phyloP scores from a whole-genome alignment of 208 protist genomes.

The Leishmania tropica region DNA sequence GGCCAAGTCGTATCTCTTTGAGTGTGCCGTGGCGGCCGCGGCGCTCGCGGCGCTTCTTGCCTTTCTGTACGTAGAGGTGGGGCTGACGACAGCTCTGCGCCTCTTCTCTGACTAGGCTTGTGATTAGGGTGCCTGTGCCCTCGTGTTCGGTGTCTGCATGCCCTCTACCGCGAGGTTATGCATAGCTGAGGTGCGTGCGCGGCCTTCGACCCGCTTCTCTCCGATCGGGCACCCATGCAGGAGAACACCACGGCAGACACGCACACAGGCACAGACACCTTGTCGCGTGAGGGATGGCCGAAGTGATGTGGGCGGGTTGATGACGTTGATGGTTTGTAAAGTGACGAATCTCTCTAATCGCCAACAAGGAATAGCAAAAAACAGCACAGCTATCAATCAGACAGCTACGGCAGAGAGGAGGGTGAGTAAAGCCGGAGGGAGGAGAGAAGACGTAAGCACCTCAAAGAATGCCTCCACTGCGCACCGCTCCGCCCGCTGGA shows the following conservation, averaged over 20 bases:
- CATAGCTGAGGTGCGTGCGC: background rate
- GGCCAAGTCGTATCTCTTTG: conserved; percentile 41
- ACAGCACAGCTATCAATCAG: background rate
- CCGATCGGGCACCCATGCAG: background rate
- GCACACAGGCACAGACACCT: background rate
- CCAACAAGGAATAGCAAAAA: background rate
- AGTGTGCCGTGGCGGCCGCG: conserved; percentile 30
- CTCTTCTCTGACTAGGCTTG: conserved; percentile 26
- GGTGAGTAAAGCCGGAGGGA: background rate
- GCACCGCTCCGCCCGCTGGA: background rate
- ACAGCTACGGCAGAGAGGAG: background rate
- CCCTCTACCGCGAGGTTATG: background rate
- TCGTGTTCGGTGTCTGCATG: background rate
- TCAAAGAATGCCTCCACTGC: background rate
- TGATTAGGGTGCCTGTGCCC: background rate
- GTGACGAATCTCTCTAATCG: background rate
- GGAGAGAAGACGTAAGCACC: background rate
- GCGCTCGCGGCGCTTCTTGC: conserved; percentile 32
- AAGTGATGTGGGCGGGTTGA: background rate
- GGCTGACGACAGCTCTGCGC: conserved; percentile 28
- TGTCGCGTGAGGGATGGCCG: background rate
- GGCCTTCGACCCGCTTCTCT: background rate
- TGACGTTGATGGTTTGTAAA: background rate
- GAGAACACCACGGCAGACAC: background rate
- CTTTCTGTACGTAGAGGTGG: conserved; percentile 63